Evolutionary conservation across 2,329 filamentous ascomycete species (phyloP), one percentile per base, ranked within the genome.

Genomic region (Aspergillus fumigatus): DNA sequence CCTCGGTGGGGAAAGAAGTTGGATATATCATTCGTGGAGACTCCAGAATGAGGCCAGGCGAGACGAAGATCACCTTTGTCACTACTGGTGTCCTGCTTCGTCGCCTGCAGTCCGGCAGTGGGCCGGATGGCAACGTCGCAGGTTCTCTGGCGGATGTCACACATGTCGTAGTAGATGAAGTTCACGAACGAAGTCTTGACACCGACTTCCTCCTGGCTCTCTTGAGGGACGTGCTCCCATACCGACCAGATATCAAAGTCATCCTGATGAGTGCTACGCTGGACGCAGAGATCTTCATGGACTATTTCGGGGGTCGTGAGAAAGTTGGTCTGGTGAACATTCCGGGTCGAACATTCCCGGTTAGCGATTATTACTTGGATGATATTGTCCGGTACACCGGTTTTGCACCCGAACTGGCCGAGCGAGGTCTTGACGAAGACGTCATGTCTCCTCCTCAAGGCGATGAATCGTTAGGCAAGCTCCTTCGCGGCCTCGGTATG

Each of bases 221-320:
- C 51, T 79, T 99, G 35, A 85, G 91, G 54, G 89, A 96, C 70
- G 90, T 96, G 6, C 75, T 97, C 62, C 83, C 82, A 56, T 80
- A 81, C 62, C 83, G 89, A 50, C 87, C 86, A 65, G 89, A 95
- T 60, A 82, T 97, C 40, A 96, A 93, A 72, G 82, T 97, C 43
- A 86, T 99, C 11, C 80, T 99, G 38, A 99, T 99, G 94, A 96
- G 91, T 73, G 93, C 93, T 1, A 99, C 93, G 0, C 84, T 97
- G 3, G 92, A 99, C 73, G 92, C 93, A 1, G 83, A 86, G 0
- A 86, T 92, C 0, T 97, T 97, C 72, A 86, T 86, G 62, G 78
- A 85, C 55, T 97, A 97, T 73, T 97, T 97, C 75, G 84, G 82
- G 5, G 82, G 82, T 1, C 83, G 86, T 52, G 83, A 83, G 11